These are phyloP conservation scores for Amorphotheca resinae DNA, from an alignment of 495 filamentous ascomycete genomes.

Conservation along the genomic window DNA sequence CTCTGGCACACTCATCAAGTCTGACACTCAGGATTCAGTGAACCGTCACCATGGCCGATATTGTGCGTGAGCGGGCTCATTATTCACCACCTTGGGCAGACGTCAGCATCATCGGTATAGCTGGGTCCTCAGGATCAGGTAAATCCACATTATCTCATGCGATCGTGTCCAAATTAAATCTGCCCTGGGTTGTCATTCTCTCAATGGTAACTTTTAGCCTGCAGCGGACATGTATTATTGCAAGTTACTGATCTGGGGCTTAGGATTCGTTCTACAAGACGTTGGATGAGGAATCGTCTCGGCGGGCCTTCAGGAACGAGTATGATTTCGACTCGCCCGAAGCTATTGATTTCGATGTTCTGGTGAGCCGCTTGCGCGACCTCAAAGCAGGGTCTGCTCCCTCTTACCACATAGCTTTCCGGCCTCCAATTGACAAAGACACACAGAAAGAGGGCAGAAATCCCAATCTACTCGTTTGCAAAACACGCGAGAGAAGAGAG, in stretches of 20 bases:
- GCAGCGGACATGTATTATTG: background rate
- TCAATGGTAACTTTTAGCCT: slow-evolving; percentile 57
- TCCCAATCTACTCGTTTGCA: slow-evolving; percentile 91
- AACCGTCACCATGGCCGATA: slow-evolving; percentile 10
- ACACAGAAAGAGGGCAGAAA: slow-evolving; percentile 73
- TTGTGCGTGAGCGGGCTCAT: slow-evolving; percentile 37
- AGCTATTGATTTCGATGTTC: slow-evolving; percentile 85
- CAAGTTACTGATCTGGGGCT: background rate
- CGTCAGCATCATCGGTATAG: slow-evolving; percentile 88
- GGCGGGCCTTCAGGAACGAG: slow-evolving; percentile 70
- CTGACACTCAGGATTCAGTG: background rate
- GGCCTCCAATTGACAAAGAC: slow-evolving; percentile 4
- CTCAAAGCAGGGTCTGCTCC: slow-evolving; percentile 72
- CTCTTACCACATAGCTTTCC: background rate
- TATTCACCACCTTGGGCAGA: slow-evolving; percentile 94
- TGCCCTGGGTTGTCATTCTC: slow-evolving; percentile 96
- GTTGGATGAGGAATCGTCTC: slow-evolving; percentile 58
- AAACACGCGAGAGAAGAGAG: slow-evolving; percentile 69
- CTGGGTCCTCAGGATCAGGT: slow-evolving; percentile 89
- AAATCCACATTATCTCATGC: slow-evolving; percentile 93
- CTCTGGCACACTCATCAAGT: no score
- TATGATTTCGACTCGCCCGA: slow-evolving; percentile 93
- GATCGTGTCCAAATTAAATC: slow-evolving; percentile 76
- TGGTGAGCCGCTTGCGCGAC: slow-evolving; percentile 70
- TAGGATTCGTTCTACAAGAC: slow-evolving; percentile 97